Conservation (phyloP, 352 stramenopile genomes). For the Phytophthora pinifolia region DNA sequence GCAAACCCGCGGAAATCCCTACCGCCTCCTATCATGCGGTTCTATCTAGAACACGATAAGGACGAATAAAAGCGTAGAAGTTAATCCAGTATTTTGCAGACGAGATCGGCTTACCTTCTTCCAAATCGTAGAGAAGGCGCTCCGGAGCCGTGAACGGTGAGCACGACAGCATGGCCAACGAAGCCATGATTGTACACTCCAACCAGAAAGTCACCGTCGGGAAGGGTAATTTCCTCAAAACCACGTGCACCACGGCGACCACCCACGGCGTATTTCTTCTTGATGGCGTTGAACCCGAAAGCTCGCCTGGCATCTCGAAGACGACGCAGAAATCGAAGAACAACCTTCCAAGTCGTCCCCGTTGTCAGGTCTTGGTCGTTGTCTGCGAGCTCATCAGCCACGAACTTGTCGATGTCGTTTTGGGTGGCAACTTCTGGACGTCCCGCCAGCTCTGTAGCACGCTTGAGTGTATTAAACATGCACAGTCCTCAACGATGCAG, state of each 20-base stretch:
- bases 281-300: slow-evolving; percentile 12
- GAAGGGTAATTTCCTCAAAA: neutral
- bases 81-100: slow-evolving; percentile 4
- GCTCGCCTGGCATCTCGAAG: slow-evolving; percentile 8
- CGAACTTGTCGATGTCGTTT: too few relatives aligned
- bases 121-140: slow-evolving; percentile 5
- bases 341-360: too few relatives aligned
- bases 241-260: slow-evolving; percentile 5
- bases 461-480: too few relatives aligned
- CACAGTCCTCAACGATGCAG: too few relatives aligned
- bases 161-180: slow-evolving; percentile 8
- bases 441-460: too few relatives aligned
- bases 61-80: slow-evolving; percentile 5
- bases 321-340: too few relatives aligned
- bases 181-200: slow-evolving; percentile 11
- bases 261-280: slow-evolving; percentile 3
- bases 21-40: slow-evolving; percentile 10
- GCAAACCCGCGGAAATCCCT: slow-evolving; percentile 7
- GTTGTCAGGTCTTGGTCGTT: too few relatives aligned
- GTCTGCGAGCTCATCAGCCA: too few relatives aligned
- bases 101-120: slow-evolving; percentile 2
- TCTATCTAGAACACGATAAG: slow-evolving; percentile 1
- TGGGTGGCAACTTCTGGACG: too few relatives aligned
- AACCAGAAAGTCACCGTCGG: neutral
- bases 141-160: slow-evolving; percentile 5